Evolutionary conservation across 805 yeast genomes (phyloP).

Genomic region (Candida nemodendra): DNA sequence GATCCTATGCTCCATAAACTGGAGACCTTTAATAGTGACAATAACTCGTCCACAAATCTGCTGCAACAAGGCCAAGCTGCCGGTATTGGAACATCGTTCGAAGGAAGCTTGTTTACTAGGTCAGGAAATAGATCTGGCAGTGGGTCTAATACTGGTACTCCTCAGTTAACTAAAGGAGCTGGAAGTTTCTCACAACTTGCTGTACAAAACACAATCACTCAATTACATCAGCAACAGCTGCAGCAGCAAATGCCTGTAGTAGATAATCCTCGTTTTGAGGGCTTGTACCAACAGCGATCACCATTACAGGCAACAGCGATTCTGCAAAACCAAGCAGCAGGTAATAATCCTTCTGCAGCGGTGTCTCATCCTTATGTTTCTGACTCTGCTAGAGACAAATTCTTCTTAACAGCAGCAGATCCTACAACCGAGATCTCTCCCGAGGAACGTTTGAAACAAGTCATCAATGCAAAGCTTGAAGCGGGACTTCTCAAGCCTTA

Average conservation of each 20-base stretch:
- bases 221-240: slow-evolving; percentile 11
- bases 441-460: slow-evolving; percentile 89
- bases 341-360: slow-evolving; percentile 5
- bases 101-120: slow-evolving; percentile 11
- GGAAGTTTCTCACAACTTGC: slow-evolving; percentile 19
- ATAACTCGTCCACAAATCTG: slow-evolving; percentile 21
- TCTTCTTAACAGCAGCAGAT: slow-evolving; percentile 94
- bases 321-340: not conserved
- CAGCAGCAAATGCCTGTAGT: slow-evolving; percentile 9
- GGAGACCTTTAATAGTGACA: slow-evolving; percentile 27
- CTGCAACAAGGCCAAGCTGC: slow-evolving; percentile 9
- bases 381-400: slow-evolving; percentile 87
- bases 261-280: slow-evolving; percentile 5
- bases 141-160: slow-evolving; percentile 5
- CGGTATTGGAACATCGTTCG: slow-evolving; percentile 15
- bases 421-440: slow-evolving; percentile 94
- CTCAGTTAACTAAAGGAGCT: slow-evolving; percentile 11
- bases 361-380: slow-evolving; percentile 39
- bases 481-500: slow-evolving; percentile 93
- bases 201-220: slow-evolving; percentile 16
- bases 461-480: slow-evolving; percentile 88
- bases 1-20: slow-evolving; percentile 38
- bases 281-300: slow-evolving; percentile 4
- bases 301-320: slow-evolving; percentile 4
- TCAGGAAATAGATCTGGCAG: slow-evolving; percentile 4